Evolutionary conservation across 1,139 yeast genomes (phyloP).

Genomic region (Yamadazyma triangularis): DNA sequence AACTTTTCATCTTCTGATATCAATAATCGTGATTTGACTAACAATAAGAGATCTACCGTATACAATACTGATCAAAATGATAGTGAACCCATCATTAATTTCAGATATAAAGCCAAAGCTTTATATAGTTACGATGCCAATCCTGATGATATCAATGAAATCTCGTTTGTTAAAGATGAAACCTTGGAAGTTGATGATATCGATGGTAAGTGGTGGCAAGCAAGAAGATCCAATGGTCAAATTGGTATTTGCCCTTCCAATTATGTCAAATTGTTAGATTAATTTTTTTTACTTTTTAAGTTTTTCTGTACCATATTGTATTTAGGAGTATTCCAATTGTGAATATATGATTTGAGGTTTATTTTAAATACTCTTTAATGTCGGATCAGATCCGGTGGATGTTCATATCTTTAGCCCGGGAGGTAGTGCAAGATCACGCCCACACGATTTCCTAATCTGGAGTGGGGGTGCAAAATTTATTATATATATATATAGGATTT

Average conservation of each 20-base stretch:
- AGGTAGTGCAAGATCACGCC: too few species aligned
- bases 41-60: constrained; percentile 27
- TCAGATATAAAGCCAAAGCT: constrained; percentile 84
- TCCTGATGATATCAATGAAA: constrained; percentile 90
- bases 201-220: constrained; percentile 99
- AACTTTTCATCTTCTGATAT: constrained; percentile 45
- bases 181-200: constrained; percentile 87
- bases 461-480: too few species aligned
- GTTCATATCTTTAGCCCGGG: too few species aligned
- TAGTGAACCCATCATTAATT: constrained; percentile 38
- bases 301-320: neutral
- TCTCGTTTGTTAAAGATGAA: constrained; percentile 88
- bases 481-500: too few species aligned
- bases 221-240: constrained; percentile 82
- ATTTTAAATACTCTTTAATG: too few species aligned
- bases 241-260: constrained; percentile 97
- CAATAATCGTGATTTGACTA: constrained; percentile 31
- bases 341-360: too few species aligned
- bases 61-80: constrained; percentile 22
- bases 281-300: constrained; percentile 1
- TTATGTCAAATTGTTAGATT: constrained; percentile 69
- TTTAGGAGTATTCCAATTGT: neutral
- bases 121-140: constrained; percentile 87
- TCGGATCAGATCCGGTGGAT: too few species aligned
- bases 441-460: too few species aligned